Base-by-base conservation (phyloP, 2,329 filamentous ascomycete genomes). In the Penicillium rolfsii region DNA sequence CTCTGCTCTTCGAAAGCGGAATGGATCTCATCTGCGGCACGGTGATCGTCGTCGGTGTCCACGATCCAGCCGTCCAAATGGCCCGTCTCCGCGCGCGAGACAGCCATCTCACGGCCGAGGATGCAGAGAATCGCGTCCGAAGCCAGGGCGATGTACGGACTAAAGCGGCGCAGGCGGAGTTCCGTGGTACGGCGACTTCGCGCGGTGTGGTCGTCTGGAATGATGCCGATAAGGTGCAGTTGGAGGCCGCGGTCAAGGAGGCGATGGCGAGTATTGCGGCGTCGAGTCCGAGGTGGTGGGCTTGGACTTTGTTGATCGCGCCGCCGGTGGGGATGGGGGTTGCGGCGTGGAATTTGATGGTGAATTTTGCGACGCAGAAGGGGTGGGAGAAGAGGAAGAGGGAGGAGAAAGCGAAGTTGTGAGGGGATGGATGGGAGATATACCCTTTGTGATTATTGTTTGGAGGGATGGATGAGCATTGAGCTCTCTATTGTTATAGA, bases 131-230 rank as follows among this genome's bases (percentile, higher is more conserved):
- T 74, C 82, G 95, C 19, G 92, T 99, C 5, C 81, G 84, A 64
- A 96, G 92, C 73, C 95, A 99, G 82, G 89, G 88, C 49, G 91
- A 96, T 75, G 90, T 97, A 62, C 82, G 87, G 66, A 86, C 90
- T 69, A 98, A 98, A 83, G 93, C 91, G 19, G 83, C 84, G 73
- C 82, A 91, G 73, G 91, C 89, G 62, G 82, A 90, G 77, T 87
- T 84, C 50, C 81, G 92, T 49, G 55, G 74, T 0, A 73, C 77
- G 48, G 87, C 86, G 4, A 71, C 74, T 45, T 81, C 80, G 6
- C 84, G 83, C 52, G 94, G 93, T 0, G 84, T 93, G 3, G 91
- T 97, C 36, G 84, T 99, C 26, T 95, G 91, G 91, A 99, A 99
- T 78, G 94, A 98, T 78, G 86, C 86, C 2, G 87, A 86, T 50